Evolutionary conservation across 2,329 filamentous ascomycete species (phyloP), one percentile per base, ranked within the genome.

Genomic region (Ascochyta viciae-villosae): DNA sequence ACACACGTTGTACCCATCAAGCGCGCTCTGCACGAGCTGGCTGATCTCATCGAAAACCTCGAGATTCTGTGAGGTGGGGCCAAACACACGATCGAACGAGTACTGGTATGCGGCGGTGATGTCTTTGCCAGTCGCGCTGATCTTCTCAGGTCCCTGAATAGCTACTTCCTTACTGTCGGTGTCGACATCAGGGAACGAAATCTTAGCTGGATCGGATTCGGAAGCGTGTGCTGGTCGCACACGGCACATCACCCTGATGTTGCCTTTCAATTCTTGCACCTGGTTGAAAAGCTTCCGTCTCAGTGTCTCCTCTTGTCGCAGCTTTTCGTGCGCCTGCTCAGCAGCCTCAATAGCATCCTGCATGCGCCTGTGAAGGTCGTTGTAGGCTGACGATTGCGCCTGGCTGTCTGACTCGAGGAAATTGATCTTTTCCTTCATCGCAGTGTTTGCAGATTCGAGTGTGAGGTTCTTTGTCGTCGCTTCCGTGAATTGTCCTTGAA

Each of bases 1-100:
- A 77, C 94, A 98, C 47, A 99, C 95, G 66, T 98, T 99, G 80
- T 96, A 99, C 1, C 95, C 95, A 70, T 99, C 95, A 35, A 99
- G 83, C 0, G 96, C 95, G 65, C 91, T 96, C 77, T 99, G 95
- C 1, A 99, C 93, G 31, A 99, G 85, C 73, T 99, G 95, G 53
- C 92, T 96, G 72, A 98, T 98, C 73, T 99, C 95, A 51, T 91
- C 91, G 72, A 99, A 99, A 1, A 99, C 88, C 63, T 96, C 89
- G 16, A 86, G 82, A 72, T 99, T 99, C 64, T 89, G 85, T 1
- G 89, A 87, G 0, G 80, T 77, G 0, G 93, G 92, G 0, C 88
- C 84, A 71, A 99, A 99, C 0, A 98, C 93, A 7, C 93, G 89
- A 71, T 99, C 95, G 71, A 98, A 99, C 40, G 90, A 87, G 74